Evolutionary conservation across 768 basidiomycete genomes (phyloP).

Genomic region (Boletus rubropictus): DNA sequence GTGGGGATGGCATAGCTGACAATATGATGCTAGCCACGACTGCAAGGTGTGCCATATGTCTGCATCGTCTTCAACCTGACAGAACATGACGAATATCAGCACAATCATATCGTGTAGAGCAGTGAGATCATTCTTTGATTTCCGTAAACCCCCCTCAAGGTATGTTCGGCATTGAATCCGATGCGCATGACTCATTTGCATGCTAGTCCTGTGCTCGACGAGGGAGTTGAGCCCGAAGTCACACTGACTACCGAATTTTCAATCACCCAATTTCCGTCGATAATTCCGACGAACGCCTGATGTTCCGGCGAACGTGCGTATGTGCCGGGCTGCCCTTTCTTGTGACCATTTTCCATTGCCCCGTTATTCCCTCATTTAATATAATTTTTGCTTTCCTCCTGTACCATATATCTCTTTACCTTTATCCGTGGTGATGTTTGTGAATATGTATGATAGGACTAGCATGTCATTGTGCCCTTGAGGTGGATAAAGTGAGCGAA

Average conservation of each 20-base stretch:
- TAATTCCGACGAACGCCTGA: not conserved
- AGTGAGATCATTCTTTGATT: not conserved
- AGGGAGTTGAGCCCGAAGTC: too few relatives aligned
- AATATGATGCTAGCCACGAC: not conserved
- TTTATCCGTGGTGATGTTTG: too few relatives aligned
- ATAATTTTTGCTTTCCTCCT: too few relatives aligned
- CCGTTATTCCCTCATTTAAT: not conserved
- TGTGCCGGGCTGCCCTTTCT: too few relatives aligned
- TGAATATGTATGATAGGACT: too few relatives aligned
- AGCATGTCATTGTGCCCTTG: too few relatives aligned
- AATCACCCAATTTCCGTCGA: not conserved
- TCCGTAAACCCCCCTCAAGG: not conserved
- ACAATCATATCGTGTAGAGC: not conserved
- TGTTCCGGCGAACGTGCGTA: too few relatives aligned
- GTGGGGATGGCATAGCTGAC: not conserved
- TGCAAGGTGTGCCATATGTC: not conserved
- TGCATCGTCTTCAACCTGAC: not conserved
- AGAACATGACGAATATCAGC: not conserved
- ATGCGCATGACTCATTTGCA: not conserved
- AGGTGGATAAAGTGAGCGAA: too few relatives aligned
- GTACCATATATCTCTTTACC: too few relatives aligned
- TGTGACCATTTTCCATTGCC: not conserved
- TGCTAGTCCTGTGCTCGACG: not conserved
- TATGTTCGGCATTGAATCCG: not conserved
- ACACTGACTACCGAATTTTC: not conserved